Conservation (phyloP, 1,284 basidiomycete species). For the Ganoderma meredithae region DNA sequence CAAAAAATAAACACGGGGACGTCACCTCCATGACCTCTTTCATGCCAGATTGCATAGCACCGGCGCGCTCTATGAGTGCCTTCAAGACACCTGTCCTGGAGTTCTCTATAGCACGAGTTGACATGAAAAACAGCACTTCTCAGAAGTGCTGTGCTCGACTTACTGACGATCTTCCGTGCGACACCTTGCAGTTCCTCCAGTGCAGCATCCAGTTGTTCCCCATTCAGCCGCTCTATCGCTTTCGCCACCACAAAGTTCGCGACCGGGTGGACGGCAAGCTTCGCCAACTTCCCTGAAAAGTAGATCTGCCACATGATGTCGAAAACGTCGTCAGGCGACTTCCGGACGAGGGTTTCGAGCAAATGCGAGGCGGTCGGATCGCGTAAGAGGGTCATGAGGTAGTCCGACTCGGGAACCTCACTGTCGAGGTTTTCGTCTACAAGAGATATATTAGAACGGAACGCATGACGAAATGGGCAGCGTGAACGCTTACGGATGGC, state of each 20-base stretch:
- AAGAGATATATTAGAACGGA: neutral
- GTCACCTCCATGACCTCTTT: conserved; percentile 57
- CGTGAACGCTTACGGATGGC: conserved; percentile 57
- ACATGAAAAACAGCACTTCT: conserved; percentile 26
- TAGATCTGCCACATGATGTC: conserved; percentile 78
- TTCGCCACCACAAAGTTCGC: conserved; percentile 92
- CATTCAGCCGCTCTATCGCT: conserved; percentile 68
- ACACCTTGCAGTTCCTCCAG: conserved; percentile 64
- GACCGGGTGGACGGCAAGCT: conserved; percentile 84
- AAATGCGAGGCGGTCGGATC: conserved; percentile 90
- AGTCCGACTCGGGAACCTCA: conserved; percentile 66
- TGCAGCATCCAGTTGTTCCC: conserved; percentile 63
- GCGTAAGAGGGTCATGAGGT: conserved; percentile 79
- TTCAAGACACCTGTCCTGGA: conserved; percentile 73
- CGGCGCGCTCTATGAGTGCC: conserved; percentile 74
- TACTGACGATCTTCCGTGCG: conserved; percentile 59
- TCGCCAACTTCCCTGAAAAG: conserved; percentile 74
- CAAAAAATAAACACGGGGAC: conserved; percentile 10
- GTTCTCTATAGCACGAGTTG: conserved; percentile 47
- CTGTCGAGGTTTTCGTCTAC: conserved; percentile 47
- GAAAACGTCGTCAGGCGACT: conserved; percentile 71
- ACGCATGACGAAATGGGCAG: conserved; percentile 3
- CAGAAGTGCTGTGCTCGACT: conserved; percentile 44
- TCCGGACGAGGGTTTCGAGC: conserved; percentile 77
- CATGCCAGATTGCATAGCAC: conserved; percentile 52